Percentiles rank a stretch among this genome's conserved stretches.
These are phyloP conservation scores for Dryas integrifolia DNA, from an alignment of 331 rosid species.

Conservation along the genomic window DNA sequence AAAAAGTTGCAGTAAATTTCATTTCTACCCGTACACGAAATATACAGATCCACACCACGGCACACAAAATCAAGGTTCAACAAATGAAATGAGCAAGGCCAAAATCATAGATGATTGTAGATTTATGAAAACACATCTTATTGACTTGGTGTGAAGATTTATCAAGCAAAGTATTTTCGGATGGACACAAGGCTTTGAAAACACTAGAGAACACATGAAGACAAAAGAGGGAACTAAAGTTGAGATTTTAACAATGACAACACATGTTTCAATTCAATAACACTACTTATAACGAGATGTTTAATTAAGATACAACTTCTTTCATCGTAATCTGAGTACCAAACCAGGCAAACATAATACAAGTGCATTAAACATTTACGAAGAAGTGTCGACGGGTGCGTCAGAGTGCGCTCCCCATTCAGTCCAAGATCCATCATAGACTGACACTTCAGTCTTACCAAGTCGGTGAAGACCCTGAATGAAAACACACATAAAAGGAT, in stretches of 20 bases:
- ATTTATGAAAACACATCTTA: too few species aligned
- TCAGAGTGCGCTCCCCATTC: constrained; percentile 90
- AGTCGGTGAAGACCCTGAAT: constrained; percentile 88
- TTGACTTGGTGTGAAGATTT: too few species aligned
- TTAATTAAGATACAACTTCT: background rate
- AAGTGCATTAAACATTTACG: background rate
- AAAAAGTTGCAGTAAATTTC: background rate
- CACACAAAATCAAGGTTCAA: too few species aligned
- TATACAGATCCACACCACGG: too few species aligned
- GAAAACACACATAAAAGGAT: background rate
- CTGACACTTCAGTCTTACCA: constrained; percentile 67
- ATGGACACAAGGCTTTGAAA: too few species aligned
- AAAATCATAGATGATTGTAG: too few species aligned
- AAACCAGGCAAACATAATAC: constrained; percentile 5
- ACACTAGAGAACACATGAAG: background rate
- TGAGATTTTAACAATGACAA: background rate
- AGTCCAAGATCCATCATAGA: constrained; percentile 97
- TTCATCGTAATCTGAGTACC: background rate
- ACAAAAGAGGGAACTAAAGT: background rate
- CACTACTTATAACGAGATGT: constrained; percentile 4
- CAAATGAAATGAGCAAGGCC: too few species aligned
- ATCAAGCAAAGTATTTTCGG: too few species aligned
- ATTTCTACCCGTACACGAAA: background rate
- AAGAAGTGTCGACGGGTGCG: constrained; percentile 62
- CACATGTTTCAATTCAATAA: background rate